phyloP scores from a whole-genome alignment of 2,329 filamentous ascomycete species.

The Periconia sp. region DNA sequence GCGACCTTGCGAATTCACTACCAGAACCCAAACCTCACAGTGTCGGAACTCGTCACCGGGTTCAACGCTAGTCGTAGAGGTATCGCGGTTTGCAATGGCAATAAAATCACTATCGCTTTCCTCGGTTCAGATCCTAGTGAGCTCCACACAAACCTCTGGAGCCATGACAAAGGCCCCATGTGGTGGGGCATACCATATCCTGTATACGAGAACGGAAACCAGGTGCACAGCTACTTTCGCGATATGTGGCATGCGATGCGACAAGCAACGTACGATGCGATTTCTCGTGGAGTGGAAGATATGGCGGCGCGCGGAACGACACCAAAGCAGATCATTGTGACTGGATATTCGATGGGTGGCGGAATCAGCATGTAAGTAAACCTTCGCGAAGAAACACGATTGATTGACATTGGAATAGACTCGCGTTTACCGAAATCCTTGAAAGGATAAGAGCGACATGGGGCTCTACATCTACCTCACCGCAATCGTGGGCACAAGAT shows the following conservation, averaged over 20 bases:
- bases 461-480: constrained; percentile 6
- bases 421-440: constrained; percentile 15
- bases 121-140: constrained; percentile 1
- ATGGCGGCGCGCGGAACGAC: constrained; percentile 2
- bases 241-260: constrained; percentile 15
- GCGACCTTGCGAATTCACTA: background rate
- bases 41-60: constrained; percentile 6
- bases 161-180: constrained; percentile 6
- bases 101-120: constrained; percentile 12
- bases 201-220: constrained; percentile 9
- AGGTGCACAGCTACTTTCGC: constrained; percentile 13
- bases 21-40: background rate
- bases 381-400: background rate
- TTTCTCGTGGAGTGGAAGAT: constrained; percentile 2
- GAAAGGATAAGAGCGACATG: constrained; percentile 7
- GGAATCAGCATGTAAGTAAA: constrained; percentile 9
- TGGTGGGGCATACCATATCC: constrained; percentile 11
- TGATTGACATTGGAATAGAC: constrained; percentile 2
- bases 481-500: background rate
- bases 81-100: constrained; percentile 3
- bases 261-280: constrained; percentile 2
- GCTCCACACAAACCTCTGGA: no score
- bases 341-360: constrained; percentile 15
- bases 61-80: constrained; percentile 6
- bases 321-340: constrained; percentile 9